Percentiles rank a stretch among this genome's conserved stretches.
Evolutionary conservation across 805 yeast genomes (phyloP).

Genomic region (Ogataea corticis): DNA sequence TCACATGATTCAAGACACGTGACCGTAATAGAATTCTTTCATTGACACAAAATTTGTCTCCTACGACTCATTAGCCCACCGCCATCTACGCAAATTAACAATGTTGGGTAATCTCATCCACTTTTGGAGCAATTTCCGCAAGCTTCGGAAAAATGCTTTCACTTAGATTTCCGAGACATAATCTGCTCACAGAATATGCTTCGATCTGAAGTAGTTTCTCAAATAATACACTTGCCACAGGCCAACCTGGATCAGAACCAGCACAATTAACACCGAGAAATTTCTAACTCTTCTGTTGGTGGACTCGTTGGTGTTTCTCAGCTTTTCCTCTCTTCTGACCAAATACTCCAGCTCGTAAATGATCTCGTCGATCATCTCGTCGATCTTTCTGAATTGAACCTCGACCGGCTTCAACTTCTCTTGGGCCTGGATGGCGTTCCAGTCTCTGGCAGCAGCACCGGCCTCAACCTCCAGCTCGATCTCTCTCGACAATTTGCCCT

Average conservation of each 20-base stretch:
- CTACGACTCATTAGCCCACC: no score
- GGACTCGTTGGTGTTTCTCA: conserved; percentile 96
- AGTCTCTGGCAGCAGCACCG: conserved; percentile 96
- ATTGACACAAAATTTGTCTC: no score
- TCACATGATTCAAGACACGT: no score
- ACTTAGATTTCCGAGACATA: not conserved
- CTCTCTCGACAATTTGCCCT: conserved; percentile 55
- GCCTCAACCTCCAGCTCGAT: conserved; percentile 90
- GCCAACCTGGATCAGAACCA: conserved; percentile 76
- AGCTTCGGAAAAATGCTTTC: no score
- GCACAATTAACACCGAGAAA: conserved; percentile 71
- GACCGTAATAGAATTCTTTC: no score
- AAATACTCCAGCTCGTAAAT: conserved; percentile 78
- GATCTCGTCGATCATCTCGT: conserved; percentile 83
- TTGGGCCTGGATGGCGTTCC: conserved; percentile 91
- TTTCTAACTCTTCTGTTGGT: conserved; percentile 91
- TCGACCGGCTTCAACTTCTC: conserved; percentile 94
- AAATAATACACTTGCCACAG: conserved; percentile 91
- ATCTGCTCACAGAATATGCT: conserved; percentile 59
- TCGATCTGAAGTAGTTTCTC: conserved; percentile 87
- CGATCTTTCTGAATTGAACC: conserved; percentile 82
- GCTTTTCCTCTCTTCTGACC: conserved; percentile 82
- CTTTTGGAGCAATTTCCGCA: no score
- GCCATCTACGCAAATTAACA: no score
- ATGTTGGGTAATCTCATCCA: no score